A percentile compares a stretch with the other conserved stretches of the same genome.
These are phyloP conservation scores for Lomentospora prolificans DNA, from an alignment of 2,329 filamentous ascomycete species.

Conservation along the genomic window DNA sequence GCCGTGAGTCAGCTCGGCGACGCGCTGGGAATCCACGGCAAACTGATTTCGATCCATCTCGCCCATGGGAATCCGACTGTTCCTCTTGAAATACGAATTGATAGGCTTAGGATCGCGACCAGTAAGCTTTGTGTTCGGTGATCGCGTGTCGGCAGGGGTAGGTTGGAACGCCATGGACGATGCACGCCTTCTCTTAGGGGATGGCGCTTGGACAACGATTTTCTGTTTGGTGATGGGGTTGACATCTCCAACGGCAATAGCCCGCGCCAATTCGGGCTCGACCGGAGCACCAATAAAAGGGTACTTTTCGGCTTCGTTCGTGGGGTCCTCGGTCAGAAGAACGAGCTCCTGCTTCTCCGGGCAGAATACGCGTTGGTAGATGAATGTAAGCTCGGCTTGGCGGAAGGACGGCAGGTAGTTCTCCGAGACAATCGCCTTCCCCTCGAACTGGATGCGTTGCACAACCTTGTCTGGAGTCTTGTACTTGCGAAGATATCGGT, in stretches of 20 bases:
- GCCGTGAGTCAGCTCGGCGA: constrained; percentile 38
- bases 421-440: constrained; percentile 68
- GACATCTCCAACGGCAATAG: constrained; percentile 71
- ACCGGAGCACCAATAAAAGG: constrained; percentile 72
- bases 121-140: constrained; percentile 14
- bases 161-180: constrained; percentile 15
- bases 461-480: constrained; percentile 78
- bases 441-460: constrained; percentile 78
- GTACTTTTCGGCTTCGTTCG: constrained; percentile 58
- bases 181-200: constrained; percentile 32
- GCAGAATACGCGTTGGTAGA: constrained; percentile 92
- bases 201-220: constrained; percentile 32
- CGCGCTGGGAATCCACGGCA: constrained; percentile 36
- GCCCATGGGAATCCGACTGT: constrained; percentile 44
- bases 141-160: constrained; percentile 10
- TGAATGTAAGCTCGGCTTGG: constrained; percentile 83
- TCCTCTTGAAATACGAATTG: constrained; percentile 41
- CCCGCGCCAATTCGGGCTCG: constrained; percentile 56
- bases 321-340: constrained; percentile 58
- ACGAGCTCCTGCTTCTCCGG: constrained; percentile 62
- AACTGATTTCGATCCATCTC: constrained; percentile 56
- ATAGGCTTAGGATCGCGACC: constrained; percentile 38
- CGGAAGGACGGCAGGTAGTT: constrained; percentile 75
- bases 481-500: constrained; percentile 81
- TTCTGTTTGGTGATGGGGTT: constrained; percentile 81